phyloP scores from a whole-genome alignment of 2,329 filamentous ascomycete genomes.

The Trichoderma koningii region DNA sequence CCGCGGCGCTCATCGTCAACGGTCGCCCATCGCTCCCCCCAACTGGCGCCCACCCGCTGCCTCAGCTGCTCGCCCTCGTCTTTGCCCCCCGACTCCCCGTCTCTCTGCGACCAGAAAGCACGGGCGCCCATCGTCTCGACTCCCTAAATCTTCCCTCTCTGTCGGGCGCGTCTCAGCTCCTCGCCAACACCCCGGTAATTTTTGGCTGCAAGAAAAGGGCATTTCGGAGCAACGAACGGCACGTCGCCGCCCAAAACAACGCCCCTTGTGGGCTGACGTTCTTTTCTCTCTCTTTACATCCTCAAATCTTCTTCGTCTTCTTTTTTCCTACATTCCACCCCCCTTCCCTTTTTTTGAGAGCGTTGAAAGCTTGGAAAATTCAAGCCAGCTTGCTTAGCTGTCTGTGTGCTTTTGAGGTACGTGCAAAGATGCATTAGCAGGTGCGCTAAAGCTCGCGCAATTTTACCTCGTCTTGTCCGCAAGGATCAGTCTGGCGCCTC shows the following conservation, averaged over 20 bases:
- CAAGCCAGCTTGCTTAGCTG: constrained; percentile 4
- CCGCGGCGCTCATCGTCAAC: constrained; percentile 10
- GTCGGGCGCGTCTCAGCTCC: constrained; percentile 25
- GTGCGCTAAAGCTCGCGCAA: constrained; percentile 25
- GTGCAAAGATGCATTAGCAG: constrained; percentile 20
- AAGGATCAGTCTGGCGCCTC: background rate
- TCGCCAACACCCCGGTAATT: constrained; percentile 23
- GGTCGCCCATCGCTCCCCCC: no score
- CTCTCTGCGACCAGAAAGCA: constrained; percentile 6
- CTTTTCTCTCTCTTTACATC: constrained; percentile 17
- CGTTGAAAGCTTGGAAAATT: constrained; percentile 22
- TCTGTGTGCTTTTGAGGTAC: constrained; percentile 24
- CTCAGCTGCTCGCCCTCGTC: constrained; percentile 8
- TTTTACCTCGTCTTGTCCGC: constrained; percentile 13
- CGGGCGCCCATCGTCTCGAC: constrained; percentile 19
- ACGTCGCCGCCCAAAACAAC: constrained; percentile 22
- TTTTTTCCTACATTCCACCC: background rate
- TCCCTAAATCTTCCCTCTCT: constrained; percentile 22
- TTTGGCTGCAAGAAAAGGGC: constrained; percentile 24
- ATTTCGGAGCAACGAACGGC: constrained; percentile 20
- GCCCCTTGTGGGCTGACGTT: constrained; percentile 27
- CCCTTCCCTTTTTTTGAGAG: background rate
- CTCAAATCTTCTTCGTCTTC: background rate
- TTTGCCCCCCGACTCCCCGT: background rate
- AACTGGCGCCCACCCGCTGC: no score